Percentiles rank a stretch among this genome's conserved stretches.
These are phyloP conservation scores for Labyrinthula sp. DNA, from an alignment of 352 stramenopile species.

Conservation along the genomic window DNA sequence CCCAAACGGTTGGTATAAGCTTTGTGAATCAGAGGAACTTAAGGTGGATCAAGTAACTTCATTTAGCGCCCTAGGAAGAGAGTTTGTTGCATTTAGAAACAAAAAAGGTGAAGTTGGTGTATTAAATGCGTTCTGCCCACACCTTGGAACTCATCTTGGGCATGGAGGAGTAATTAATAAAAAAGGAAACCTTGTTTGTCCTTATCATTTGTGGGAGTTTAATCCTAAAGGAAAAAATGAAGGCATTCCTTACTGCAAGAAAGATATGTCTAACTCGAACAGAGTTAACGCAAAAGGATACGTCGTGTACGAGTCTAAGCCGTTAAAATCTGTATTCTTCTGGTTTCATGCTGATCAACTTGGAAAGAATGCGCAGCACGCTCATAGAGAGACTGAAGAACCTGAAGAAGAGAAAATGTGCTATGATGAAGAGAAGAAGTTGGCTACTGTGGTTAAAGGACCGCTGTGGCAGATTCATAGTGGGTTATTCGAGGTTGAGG, in stretches of 20 bases:
- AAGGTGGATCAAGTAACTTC: slow-evolving; percentile 1
- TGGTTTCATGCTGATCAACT: slow-evolving; percentile 3
- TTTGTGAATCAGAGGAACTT: slow-evolving; percentile 14
- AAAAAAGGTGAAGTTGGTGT: slow-evolving; percentile 21
- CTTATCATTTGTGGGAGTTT: slow-evolving; percentile 22
- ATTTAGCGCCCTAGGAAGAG: slow-evolving; percentile 14
- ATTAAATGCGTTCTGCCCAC: slow-evolving; percentile 23
- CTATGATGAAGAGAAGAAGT: too few relatives aligned
- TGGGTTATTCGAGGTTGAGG: neutral
- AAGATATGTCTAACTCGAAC: slow-evolving; percentile 6
- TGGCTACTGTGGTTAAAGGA: too few relatives aligned
- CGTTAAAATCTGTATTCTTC: slow-evolving; percentile 2
- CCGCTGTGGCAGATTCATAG: slow-evolving; percentile 1
- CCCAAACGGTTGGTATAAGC: slow-evolving; percentile 18
- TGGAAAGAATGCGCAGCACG: too few relatives aligned
- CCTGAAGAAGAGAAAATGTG: too few relatives aligned
- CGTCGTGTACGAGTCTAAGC: neutral
- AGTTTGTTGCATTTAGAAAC: slow-evolving; percentile 26
- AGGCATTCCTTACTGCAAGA: slow-evolving; percentile 18
- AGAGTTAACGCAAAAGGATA: slow-evolving; percentile 4
- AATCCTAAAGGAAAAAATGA: slow-evolving; percentile 9
- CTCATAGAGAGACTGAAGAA: too few relatives aligned
- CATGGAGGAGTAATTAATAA: slow-evolving; percentile 11
- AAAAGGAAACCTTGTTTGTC: slow-evolving; percentile 9
- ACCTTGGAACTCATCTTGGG: slow-evolving; percentile 21